These are phyloP conservation scores for Colletotrichum sp. DNA, from an alignment of 2,329 filamentous ascomycete species.

Conservation along the genomic window DNA sequence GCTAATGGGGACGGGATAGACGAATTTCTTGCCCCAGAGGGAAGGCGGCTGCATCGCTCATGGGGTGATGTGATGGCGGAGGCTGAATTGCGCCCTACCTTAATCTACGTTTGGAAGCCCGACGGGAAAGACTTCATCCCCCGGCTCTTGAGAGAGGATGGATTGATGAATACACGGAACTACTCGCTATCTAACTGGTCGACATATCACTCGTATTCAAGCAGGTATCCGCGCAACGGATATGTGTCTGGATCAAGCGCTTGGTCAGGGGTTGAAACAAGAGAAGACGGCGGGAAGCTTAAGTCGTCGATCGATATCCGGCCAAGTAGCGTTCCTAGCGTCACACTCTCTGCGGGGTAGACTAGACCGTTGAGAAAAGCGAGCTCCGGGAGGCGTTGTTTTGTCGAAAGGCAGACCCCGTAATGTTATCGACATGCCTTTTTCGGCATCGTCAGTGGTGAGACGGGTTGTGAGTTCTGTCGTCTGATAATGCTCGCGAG, in stretches of 20 bases:
- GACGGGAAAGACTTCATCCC: neutral
- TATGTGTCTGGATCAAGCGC: neutral
- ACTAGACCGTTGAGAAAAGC: neutral
- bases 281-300: neutral
- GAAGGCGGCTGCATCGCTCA: neutral
- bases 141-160: neutral
- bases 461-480: neutral
- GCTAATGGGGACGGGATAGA: neutral
- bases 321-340: neutral
- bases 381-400: neutral
- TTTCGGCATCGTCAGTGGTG: neutral
- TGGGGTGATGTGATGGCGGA: neutral
- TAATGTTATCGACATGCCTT: neutral
- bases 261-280: neutral
- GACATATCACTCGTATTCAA: neutral
- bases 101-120: neutral
- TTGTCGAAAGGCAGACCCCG: neutral
- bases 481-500: neutral
- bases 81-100: neutral
- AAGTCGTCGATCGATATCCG: neutral
- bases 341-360: neutral
- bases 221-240: neutral
- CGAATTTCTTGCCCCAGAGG: neutral
- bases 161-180: neutral
- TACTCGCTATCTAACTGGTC: fast-evolving